phyloP scores from a whole-genome alignment of 192 early-diverging fungal species.

The Gryganskiella cystojenkinii region DNA sequence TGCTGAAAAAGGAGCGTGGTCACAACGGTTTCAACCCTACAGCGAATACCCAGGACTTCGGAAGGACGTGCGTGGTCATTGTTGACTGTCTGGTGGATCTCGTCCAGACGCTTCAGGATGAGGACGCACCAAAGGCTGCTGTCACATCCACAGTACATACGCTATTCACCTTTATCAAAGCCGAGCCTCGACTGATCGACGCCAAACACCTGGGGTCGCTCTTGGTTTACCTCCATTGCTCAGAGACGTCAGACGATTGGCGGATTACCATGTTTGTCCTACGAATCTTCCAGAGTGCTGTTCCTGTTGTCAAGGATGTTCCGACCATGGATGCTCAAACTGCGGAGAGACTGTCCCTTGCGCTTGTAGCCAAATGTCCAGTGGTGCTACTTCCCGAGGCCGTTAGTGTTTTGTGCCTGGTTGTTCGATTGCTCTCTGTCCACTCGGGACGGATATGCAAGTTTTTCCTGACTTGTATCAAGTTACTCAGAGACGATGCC shows the following conservation, averaged over 20 bases:
- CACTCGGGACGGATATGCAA: conserved; percentile 58
- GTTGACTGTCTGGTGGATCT: conserved; percentile 41
- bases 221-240: conserved; percentile 35
- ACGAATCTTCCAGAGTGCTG: conserved; percentile 25
- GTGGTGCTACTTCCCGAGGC: conserved; percentile 38
- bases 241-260: conserved; percentile 34
- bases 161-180: conserved; percentile 23
- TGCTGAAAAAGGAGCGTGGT: conserved; percentile 24
- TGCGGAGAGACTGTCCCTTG: conserved; percentile 12
- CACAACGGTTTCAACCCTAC: not conserved
- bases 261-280: conserved; percentile 45
- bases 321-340: conserved; percentile 4
- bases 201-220: conserved; percentile 29
- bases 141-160: conserved; percentile 31
- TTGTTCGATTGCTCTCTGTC: conserved; percentile 74
- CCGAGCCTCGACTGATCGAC: conserved; percentile 19
- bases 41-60: conserved; percentile 10
- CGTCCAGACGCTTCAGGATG: conserved; percentile 38
- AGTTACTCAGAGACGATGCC: conserved; percentile 43
- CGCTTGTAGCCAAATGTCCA: conserved; percentile 36
- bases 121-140: conserved; percentile 27
- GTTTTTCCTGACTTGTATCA: conserved; percentile 33
- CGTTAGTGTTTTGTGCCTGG: conserved; percentile 71
- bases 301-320: conserved; percentile 23
- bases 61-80: conserved; percentile 18